Base-by-base conservation (phyloP, 768 basidiomycete species). In the Candolleomyces eurysporus region DNA sequence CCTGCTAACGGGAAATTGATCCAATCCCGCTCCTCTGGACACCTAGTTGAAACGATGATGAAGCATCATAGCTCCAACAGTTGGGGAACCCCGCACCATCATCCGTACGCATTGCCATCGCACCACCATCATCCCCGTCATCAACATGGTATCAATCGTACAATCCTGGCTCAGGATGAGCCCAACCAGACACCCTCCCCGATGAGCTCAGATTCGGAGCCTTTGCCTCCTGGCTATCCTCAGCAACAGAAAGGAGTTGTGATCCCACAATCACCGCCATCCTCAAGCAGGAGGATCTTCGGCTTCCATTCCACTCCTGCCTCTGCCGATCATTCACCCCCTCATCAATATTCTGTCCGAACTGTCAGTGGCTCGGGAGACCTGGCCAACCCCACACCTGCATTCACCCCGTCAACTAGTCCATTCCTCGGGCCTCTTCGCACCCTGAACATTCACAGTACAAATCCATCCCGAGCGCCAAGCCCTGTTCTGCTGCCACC, bases 341-440 rank as follows among this genome's bases (percentile, higher is more conserved):
- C 73, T 14, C 67, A 73, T 50, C 60, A 61, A 6, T 71, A 72
- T 16, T 66, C 71, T 45, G 64, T 71, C 21, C 62, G 72, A 54
- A 71, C 69, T 8, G 70, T 71, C 26, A 66, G 64, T 60, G 64
- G 5, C 17, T 21, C 48, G 10, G 21, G 69, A 56, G 77, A 78
- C 40, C 71, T 77, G 65, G 65, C 75, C 10, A 46, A 19, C 43
- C 48, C 30, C 17, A 56, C 36, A 19, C 43, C 60, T 36, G 60
- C 60, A 13, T 77, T 82, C 66, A 91, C 91, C 0, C 91, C 91
- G 1, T 88, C 86, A 19, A 87, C 90, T 1, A 90, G 88, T 61
- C 91, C 91, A 0, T 92, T 93, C 80, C 82, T 93, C 21, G 91
- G 88, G 0, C 89, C 90, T 2, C 74, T 93, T 65, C 82, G 88